phyloP scores from a whole-genome alignment of 2,329 filamentous ascomycete species.

The Fusarium gaditjirri region DNA sequence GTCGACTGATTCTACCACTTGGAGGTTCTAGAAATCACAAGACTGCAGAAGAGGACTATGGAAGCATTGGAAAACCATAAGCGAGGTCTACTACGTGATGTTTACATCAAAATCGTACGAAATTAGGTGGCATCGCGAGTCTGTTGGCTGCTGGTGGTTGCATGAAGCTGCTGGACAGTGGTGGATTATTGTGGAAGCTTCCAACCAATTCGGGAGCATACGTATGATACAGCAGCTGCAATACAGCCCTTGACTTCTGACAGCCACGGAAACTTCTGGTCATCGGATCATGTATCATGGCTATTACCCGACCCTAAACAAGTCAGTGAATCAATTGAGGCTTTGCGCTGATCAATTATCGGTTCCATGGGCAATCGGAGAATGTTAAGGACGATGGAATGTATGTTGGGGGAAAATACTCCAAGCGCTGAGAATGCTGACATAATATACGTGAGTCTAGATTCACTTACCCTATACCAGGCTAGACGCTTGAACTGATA shows the following conservation, averaged over 20 bases:
- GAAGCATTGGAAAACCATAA: conserved; percentile 18
- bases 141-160: conserved; percentile 17
- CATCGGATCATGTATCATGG: background rate
- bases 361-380: background rate
- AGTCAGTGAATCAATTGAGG: too few relatives aligned
- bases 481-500: background rate
- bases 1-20: conserved; percentile 27
- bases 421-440: background rate
- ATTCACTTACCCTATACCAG: background rate
- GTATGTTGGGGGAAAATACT: background rate
- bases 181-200: conserved; percentile 40
- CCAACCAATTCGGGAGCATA: conserved; percentile 9
- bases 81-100: conserved; percentile 1
- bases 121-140: background rate
- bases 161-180: conserved; percentile 32
- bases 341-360: background rate
- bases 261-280: background rate
- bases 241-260: background rate
- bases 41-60: conserved; percentile 16
- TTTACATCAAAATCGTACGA: conserved; percentile 31
- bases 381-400: background rate
- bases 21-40: conserved; percentile 42
- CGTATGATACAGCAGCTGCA: background rate
- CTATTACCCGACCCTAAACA: background rate
- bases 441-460: background rate